Evolutionary conservation across 2,329 filamentous ascomycete genomes (phyloP).

Genomic region (Cryphonectria carpinicola): DNA sequence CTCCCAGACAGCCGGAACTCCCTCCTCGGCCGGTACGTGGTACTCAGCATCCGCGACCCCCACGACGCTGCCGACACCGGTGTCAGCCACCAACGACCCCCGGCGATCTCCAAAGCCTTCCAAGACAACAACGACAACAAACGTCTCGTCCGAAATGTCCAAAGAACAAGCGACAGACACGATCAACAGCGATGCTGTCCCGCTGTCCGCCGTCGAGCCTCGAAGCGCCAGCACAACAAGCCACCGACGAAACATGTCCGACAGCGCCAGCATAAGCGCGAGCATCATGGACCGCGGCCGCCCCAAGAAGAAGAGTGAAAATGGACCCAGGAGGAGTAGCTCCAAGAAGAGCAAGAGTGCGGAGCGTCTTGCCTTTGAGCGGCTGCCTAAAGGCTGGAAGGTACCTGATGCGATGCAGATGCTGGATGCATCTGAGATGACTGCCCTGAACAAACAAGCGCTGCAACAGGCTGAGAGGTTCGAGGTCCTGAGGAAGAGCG

Average conservation of each 20-base stretch:
- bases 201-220: conserved; percentile 39
- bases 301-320: conserved; percentile 58
- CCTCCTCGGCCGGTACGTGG: conserved; percentile 47
- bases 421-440: conserved; percentile 53
- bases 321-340: conserved; percentile 42
- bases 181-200: conserved; percentile 31
- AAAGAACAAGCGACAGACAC: conserved; percentile 37
- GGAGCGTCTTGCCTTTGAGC: conserved; percentile 62
- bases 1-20: conserved; percentile 46
- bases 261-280: conserved; percentile 58
- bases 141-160: conserved; percentile 33
- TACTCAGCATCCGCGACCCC: conserved; percentile 36
- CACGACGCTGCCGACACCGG: conserved; percentile 51
- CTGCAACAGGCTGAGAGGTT: conserved; percentile 65
- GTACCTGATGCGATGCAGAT: conserved; percentile 55
- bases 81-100: conserved; percentile 53
- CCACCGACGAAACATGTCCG: conserved; percentile 60
- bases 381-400: conserved; percentile 62
- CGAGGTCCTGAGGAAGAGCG: conserved; percentile 64
- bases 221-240: conserved; percentile 35
- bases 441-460: conserved; percentile 61
- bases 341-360: conserved; percentile 53
- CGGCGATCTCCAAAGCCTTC: conserved; percentile 50
- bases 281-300: conserved; percentile 65
- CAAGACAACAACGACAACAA: conserved; percentile 42